Base-by-base conservation (phyloP, 495 filamentous ascomycete genomes). In the Aspergillus incahuasiensis region DNA sequence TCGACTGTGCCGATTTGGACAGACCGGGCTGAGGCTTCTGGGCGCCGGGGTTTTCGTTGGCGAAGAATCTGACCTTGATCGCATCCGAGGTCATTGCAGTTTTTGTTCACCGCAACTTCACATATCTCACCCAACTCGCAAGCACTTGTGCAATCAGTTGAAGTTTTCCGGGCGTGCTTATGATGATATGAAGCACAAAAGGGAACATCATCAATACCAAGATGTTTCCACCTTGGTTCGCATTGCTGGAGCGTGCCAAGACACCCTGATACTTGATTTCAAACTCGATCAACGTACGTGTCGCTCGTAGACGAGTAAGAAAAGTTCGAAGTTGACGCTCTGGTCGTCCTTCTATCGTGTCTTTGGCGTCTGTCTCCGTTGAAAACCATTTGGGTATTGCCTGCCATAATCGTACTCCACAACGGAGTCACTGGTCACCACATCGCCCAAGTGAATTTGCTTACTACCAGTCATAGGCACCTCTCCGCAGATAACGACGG, bases 371-470 rank as follows among this genome's bases (percentile, higher is more conserved):
- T 3, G 32, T 58, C 71, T 74, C 18, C 44, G 35, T 13, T 56
- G 42, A 32, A 68, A 68, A 6, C 58, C 58, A 41, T 60, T 54
- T 1, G 67, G 62, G 30, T 63, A 63, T 39, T 61, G 67, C 22
- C 62, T 56, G 13, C 74, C 74, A 58, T 70, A 67, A 40, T 72
- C 68, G 51, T 72, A 73, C 52, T 77, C 60, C 9, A 77, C 55
- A 3, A 75, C 48, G 8, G 44, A 51, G 0, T 65, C 70, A 49
- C 72, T 74, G 34, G 79, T 69, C 16, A 79, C 62, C 0, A 79
- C 72, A 56, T 80, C 75, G 3, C 77, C 75, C 1, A 79, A 66
- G 13, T 74, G 48, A 6, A 74, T 56, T 16, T 69, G 61, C 3
- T 58, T 39, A 21, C 19, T 38, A 6, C 47, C 40, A 3, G 13